phyloP scores from a whole-genome alignment of 2,329 filamentous ascomycete genomes.

The Colletotrichum navitas region DNA sequence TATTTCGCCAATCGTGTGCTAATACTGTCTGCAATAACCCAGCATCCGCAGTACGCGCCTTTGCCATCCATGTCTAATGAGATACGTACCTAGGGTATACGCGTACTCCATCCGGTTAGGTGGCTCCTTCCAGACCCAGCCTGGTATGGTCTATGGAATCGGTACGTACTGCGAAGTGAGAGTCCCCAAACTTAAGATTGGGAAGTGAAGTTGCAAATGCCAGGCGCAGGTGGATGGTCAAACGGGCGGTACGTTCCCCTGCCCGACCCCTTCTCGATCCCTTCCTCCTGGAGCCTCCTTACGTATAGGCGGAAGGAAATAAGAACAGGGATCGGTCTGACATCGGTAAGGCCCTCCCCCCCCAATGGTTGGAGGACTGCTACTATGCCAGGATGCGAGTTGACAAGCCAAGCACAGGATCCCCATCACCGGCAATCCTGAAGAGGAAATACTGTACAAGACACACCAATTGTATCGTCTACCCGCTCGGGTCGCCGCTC shows the following conservation, averaged over 20 bases:
- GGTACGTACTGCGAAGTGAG: background rate
- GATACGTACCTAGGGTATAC: background rate
- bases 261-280: background rate
- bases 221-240: constrained; percentile 20
- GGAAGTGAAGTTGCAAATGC: background rate
- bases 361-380: background rate
- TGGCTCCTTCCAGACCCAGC: background rate
- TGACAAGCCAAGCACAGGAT: constrained; percentile 11
- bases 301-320: background rate
- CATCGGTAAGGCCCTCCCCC: constrained; percentile 8
- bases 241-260: constrained; percentile 19
- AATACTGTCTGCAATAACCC: background rate
- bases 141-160: background rate
- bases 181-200: background rate
- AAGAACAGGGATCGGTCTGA: constrained; percentile 20
- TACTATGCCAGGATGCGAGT: background rate
- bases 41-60: constrained; percentile 22
- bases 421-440: constrained; percentile 4
- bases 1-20: constrained; percentile 1
- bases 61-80: background rate
- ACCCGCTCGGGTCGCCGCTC: constrained; percentile 16
- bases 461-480: constrained; percentile 21
- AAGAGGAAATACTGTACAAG: constrained; percentile 2
- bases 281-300: constrained; percentile 11
- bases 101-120: background rate